Conservation (phyloP, 2,329 filamentous ascomycete species). For the Stachybotrys elegans region DNA sequence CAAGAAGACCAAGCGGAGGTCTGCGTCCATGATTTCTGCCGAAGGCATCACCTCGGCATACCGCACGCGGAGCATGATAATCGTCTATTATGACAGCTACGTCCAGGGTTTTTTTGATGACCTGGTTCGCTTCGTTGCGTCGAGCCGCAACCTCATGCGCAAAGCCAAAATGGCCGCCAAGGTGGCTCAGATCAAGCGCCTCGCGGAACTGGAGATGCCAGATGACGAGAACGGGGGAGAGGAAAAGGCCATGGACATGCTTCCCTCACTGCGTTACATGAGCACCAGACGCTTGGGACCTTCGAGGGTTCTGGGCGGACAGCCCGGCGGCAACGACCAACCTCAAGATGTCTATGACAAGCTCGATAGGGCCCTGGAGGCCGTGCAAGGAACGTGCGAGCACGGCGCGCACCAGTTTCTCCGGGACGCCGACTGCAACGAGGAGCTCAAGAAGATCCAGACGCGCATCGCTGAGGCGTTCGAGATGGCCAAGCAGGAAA, state of each 20-base stretch:
- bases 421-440: slow-evolving; percentile 79
- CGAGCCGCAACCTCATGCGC: slow-evolving; percentile 75
- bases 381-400: slow-evolving; percentile 77
- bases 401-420: slow-evolving; percentile 83
- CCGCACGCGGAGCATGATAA: slow-evolving; percentile 68
- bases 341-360: slow-evolving; percentile 58
- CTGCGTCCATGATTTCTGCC: slow-evolving; percentile 46
- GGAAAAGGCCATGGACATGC: slow-evolving; percentile 21
- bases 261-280: slow-evolving; percentile 36
- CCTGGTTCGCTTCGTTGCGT: slow-evolving; percentile 75
- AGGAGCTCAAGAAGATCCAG: slow-evolving; percentile 67
- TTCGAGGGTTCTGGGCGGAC: slow-evolving; percentile 18
- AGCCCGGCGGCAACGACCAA: slow-evolving; percentile 15
- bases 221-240: slow-evolving; percentile 41
- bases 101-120: slow-evolving; percentile 80
- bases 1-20: slow-evolving; percentile 44
- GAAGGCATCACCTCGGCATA: slow-evolving; percentile 50
- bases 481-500: slow-evolving; percentile 54
- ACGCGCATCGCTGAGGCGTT: slow-evolving; percentile 59
- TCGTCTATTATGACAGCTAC: slow-evolving; percentile 89
- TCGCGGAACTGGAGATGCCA: slow-evolving; percentile 55
- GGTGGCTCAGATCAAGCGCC: slow-evolving; percentile 59
- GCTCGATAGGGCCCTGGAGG: slow-evolving; percentile 73
- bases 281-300: slow-evolving; percentile 29
- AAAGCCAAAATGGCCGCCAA: slow-evolving; percentile 82